Evolutionary conservation across 2,329 filamentous ascomycete genomes (phyloP).

Genomic region (Diaporthe destruens): DNA sequence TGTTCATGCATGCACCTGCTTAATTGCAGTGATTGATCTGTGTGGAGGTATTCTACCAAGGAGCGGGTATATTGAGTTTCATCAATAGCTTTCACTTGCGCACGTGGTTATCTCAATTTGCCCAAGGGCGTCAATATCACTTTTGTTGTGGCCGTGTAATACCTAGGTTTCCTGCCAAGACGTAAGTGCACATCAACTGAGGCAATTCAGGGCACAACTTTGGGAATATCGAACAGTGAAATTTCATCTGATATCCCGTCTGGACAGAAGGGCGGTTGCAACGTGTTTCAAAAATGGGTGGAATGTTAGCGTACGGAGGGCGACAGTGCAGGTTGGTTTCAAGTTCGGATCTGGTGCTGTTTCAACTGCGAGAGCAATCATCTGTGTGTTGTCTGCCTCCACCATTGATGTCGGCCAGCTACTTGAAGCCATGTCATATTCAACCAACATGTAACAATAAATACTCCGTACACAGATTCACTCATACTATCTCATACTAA

Average conservation of each 20-base stretch:
- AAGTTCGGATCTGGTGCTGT: slow-evolving; percentile 8
- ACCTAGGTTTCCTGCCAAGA: background rate
- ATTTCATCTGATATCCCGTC: slow-evolving; percentile 2
- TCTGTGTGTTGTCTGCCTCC: background rate
- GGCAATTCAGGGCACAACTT: background rate
- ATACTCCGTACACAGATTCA: background rate
- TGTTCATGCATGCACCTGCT: background rate
- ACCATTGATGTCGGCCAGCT: background rate
- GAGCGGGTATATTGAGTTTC: background rate
- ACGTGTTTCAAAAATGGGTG: slow-evolving; percentile 15
- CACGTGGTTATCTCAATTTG: background rate
- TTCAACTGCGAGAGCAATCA: slow-evolving; percentile 11
- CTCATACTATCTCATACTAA: no score
- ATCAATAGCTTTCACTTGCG: background rate
- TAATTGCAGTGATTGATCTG: background rate
- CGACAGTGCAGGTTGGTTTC: slow-evolving; percentile 9
- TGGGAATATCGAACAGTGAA: background rate
- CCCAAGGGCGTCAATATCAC: background rate
- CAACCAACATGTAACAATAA: no score
- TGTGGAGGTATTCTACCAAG: background rate
- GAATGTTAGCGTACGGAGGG: background rate
- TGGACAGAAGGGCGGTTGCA: slow-evolving; percentile 9
- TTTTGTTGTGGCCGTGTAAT: background rate
- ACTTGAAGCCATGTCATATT: background rate
- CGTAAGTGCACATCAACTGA: background rate